Evolutionary conservation across 805 yeast genomes (phyloP).

Genomic region (Starmerella cellae): DNA sequence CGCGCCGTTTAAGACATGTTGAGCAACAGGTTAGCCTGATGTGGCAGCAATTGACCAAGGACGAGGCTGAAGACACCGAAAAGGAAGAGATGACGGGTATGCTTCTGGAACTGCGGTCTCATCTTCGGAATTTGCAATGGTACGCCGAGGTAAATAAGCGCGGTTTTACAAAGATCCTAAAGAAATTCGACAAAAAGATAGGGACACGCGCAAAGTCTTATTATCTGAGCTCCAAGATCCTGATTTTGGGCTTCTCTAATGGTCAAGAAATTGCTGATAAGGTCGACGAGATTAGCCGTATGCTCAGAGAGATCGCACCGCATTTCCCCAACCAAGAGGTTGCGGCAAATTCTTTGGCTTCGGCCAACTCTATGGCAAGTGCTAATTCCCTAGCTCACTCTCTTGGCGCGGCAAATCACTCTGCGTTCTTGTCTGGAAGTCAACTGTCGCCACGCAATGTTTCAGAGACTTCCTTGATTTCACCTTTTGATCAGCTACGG

Average conservation of each 20-base stretch:
- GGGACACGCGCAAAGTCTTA: constrained; percentile 44
- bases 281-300: constrained; percentile 29
- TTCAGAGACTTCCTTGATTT: constrained; percentile 2
- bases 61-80: constrained; percentile 36
- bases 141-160: constrained; percentile 83
- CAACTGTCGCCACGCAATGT: not conserved
- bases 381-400: no score
- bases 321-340: constrained; percentile 6
- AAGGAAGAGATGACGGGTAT: constrained; percentile 53
- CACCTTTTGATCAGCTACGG: constrained; percentile 9
- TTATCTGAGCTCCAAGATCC: constrained; percentile 54
- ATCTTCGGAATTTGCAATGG: constrained; percentile 79
- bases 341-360: no score
- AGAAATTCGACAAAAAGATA: constrained; percentile 75
- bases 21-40: constrained; percentile 20
- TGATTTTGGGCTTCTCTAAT: constrained; percentile 65
- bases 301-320: constrained; percentile 24
- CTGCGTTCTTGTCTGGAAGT: no score
- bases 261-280: constrained; percentile 46
- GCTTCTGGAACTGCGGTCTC: constrained; percentile 59
- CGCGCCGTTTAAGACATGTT: constrained; percentile 43
- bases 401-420: no score
- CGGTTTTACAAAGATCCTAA: constrained; percentile 77
- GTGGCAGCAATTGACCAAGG: constrained; percentile 10
- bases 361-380: no score